Evolutionary conservation across 768 basidiomycete species (phyloP).

Genomic region (Butyriboletus loyo): DNA sequence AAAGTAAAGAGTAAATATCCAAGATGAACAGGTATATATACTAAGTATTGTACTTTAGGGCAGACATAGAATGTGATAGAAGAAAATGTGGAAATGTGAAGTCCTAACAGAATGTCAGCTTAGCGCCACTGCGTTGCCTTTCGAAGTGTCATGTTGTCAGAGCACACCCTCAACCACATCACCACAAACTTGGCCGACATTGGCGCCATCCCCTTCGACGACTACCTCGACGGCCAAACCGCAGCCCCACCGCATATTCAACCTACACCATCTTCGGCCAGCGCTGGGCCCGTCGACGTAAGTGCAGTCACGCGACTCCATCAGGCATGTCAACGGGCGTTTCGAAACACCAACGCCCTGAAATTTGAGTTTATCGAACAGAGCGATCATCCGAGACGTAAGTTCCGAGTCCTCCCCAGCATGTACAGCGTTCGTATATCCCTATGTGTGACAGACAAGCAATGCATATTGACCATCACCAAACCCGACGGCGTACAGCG

Average conservation of each 20-base stretch:
- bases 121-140: too few species aligned
- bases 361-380: slow-evolving; percentile 50
- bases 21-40: too few species aligned
- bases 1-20: too few species aligned
- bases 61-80: too few species aligned
- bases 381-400: slow-evolving; percentile 34
- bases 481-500: slow-evolving; percentile 50
- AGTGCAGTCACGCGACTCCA: slow-evolving; percentile 38
- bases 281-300: neutral
- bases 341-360: slow-evolving; percentile 40
- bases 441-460: slow-evolving; percentile 40
- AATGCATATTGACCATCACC: slow-evolving; percentile 60
- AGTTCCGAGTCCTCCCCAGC: slow-evolving; percentile 6
- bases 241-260: neutral
- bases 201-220: slow-evolving; percentile 27
- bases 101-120: too few species aligned
- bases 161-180: slow-evolving; percentile 18
- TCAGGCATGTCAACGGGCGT: slow-evolving; percentile 39
- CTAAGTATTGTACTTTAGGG: too few species aligned
- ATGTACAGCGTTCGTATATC: slow-evolving; percentile 1
- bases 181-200: slow-evolving; percentile 26
- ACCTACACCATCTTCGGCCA: neutral
- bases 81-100: too few species aligned
- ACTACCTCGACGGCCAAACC: slow-evolving; percentile 19
- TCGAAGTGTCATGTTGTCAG: neutral